Base-by-base conservation (phyloP, 306 rosid genomes). In the Lablab purpureus region DNA sequence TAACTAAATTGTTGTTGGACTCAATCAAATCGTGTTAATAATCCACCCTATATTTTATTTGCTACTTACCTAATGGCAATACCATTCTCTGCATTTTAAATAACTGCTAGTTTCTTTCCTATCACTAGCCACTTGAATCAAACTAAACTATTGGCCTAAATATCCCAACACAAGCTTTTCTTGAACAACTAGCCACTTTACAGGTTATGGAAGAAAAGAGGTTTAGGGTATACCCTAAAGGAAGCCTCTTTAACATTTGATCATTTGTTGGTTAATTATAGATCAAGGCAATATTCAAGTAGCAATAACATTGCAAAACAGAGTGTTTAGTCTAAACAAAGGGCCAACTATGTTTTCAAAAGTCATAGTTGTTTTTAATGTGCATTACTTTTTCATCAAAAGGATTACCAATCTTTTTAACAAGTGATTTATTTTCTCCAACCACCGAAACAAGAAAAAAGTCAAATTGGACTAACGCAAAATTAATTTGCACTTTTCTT, bases 1-100 rank as follows among this genome's bases (percentile, higher is more conserved):
- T 84, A 87, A 89, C 88, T 83, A 63, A 86, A 89, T 80, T 85
- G 87, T 75, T 73, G 92, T 84, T 88, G 47, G 71, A 68, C 79
- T 86, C 87, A 80, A 86, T 88, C 81, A 73, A 73, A 81, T 87
- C 81, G 32, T 59, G 71, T 85, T 55, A 22, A 27, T 10, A 63
- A 50, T 75, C 47, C 49, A 70, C 74, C 36, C 32, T 55, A 56
- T n/a, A 56, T n/a, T 56, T 51, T 59, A 14, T 60, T 56, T 55
- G 58, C 59, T 30, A 41, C 19, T 9, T 70, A 55, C 83, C 83
- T 62, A 80, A 72, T 74, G 30, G 37, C 45, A 6, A 52, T 17
- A 37, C 46, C 12, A 23, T 56, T 60, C 59, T 68, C 74, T 72
- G 65, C 52, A 63, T 71, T 54, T 40, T 28, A 40, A 40, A 40